A percentile compares a stretch with the other conserved stretches of the same genome.
phyloP scores from a whole-genome alignment of 176 grass and related monocot genomes.

The Musa acuminata region DNA sequence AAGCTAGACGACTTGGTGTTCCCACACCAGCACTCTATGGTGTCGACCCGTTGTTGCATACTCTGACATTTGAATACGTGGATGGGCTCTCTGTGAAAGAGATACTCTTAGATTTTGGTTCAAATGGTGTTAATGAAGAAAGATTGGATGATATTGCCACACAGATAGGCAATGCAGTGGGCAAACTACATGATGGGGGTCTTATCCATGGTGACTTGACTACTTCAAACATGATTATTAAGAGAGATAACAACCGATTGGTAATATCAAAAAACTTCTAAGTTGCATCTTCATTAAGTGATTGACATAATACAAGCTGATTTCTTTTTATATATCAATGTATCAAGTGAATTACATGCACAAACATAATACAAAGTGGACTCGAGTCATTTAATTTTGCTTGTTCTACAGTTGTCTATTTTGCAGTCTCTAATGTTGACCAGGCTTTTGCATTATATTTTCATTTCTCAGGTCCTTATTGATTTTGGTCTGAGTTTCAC shows the following conservation, averaged over 20 bases:
- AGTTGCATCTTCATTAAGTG: slow-evolving; percentile 19
- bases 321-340: neutral
- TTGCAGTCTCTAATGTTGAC: neutral
- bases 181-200: slow-evolving; percentile 82
- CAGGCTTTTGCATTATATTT: neutral
- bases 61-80: slow-evolving; percentile 80
- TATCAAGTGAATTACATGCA: neutral
- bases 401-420: too few relatives aligned
- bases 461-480: slow-evolving; percentile 67
- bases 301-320: too few relatives aligned
- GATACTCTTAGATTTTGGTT: slow-evolving; percentile 79
- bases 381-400: too few relatives aligned
- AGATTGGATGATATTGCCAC: slow-evolving; percentile 48
- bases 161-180: slow-evolving; percentile 82
- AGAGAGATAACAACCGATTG: slow-evolving; percentile 47
- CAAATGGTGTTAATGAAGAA: slow-evolving; percentile 54
- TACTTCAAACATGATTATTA: slow-evolving; percentile 94
- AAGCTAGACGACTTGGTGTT: slow-evolving; percentile 86
- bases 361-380: neutral
- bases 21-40: slow-evolving; percentile 84
- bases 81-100: slow-evolving; percentile 78
- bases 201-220: slow-evolving; percentile 92
- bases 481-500: slow-evolving; percentile 96
- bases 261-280: slow-evolving; percentile 21
- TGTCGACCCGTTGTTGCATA: slow-evolving; percentile 59